A percentile compares a stretch with the other conserved stretches of the same genome.
phyloP scores from a whole-genome alignment of 495 filamentous ascomycete species.

The Xylaria scruposa region DNA sequence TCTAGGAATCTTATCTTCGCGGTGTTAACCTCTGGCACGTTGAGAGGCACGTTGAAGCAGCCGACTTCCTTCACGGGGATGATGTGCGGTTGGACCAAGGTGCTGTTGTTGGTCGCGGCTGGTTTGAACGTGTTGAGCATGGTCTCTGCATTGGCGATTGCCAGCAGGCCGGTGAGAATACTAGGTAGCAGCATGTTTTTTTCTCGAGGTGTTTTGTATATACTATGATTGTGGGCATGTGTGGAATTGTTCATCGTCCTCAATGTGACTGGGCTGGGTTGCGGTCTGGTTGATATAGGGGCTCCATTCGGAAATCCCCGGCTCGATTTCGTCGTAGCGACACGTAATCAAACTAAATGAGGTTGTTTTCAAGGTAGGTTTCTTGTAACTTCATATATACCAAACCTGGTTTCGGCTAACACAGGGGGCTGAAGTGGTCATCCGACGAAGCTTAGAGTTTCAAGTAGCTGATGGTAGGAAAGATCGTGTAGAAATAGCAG shows the following conservation, averaged over 20 bases:
- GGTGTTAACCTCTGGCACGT: fast-evolving
- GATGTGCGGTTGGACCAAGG: background rate
- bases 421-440: background rate
- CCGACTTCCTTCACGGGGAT: slow-evolving; percentile 21
- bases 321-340: background rate
- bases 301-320: background rate
- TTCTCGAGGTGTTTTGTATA: background rate
- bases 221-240: background rate
- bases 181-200: background rate
- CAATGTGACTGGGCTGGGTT: too few species aligned
- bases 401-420: background rate
- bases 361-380: background rate
- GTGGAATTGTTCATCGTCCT: background rate
- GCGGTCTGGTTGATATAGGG: background rate
- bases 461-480: background rate
- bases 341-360: background rate
- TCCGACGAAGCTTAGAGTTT: background rate
- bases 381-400: background rate
- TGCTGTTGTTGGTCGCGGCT: background rate
- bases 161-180: background rate
- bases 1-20: background rate
- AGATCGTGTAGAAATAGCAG: background rate
- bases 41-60: background rate
- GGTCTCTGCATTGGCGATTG: background rate
- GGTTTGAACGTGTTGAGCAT: background rate